Evolutionary conservation across 176 grass and related monocot species (phyloP).

Genomic region (Otatea glauca): DNA sequence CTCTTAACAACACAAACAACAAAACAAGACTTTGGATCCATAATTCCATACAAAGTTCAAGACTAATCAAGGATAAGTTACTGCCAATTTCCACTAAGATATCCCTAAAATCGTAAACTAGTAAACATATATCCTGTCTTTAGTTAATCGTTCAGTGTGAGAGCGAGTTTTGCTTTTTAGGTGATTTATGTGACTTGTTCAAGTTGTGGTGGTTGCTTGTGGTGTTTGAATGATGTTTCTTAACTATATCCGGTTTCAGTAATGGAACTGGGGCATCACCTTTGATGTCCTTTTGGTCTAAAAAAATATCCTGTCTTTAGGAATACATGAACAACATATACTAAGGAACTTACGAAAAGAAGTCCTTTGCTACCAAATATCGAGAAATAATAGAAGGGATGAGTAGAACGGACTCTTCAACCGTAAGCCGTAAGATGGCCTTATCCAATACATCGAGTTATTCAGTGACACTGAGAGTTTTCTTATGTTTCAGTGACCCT

Average conservation of each 20-base stretch:
- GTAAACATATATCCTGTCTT: not conserved
- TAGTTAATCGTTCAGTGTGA: too few relatives aligned
- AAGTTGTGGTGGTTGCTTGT: too few relatives aligned
- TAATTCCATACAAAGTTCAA: not conserved
- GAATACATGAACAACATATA: not conserved
- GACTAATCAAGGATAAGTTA: not conserved
- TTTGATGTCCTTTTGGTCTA: too few relatives aligned
- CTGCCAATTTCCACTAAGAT: not conserved
- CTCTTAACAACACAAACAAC: not conserved
- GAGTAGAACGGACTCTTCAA: not conserved
- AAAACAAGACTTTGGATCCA: not conserved
- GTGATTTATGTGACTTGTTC: too few relatives aligned
- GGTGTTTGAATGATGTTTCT: too few relatives aligned
- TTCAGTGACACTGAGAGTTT: too few relatives aligned
- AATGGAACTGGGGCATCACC: too few relatives aligned
- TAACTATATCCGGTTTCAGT: too few relatives aligned
- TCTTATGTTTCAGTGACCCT: not conserved
- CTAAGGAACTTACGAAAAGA: not conserved
- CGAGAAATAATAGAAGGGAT: not conserved
- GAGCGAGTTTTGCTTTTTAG: too few relatives aligned
- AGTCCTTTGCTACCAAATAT: not conserved
- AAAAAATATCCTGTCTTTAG: not conserved
- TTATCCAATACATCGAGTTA: slow-evolving; percentile 1
- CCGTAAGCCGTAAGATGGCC: not conserved
- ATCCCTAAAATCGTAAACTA: not conserved